Conservation (phyloP, 805 yeast species). For the Wickerhamiella nectarea region DNA sequence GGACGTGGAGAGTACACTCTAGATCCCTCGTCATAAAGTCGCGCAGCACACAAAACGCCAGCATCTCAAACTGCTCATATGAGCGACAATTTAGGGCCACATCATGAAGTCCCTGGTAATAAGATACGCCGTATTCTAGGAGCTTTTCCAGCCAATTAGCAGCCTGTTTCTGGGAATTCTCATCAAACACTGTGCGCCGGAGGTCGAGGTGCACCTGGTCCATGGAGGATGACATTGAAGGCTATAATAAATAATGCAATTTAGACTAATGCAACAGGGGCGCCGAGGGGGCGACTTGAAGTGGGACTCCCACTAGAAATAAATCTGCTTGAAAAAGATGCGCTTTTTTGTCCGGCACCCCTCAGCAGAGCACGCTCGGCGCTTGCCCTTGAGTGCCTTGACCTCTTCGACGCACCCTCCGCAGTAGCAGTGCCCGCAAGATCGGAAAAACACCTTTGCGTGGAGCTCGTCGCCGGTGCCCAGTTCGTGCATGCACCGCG, state of each 20-base stretch:
- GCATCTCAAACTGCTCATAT: conserved; percentile 20
- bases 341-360: conserved; percentile 4
- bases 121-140: conserved; percentile 47
- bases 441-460: conserved; percentile 38
- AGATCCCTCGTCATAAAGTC: conserved; percentile 75
- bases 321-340: conserved; percentile 4
- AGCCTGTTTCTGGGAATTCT: conserved; percentile 26
- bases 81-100: conserved; percentile 45
- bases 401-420: conserved; percentile 53
- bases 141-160: conserved; percentile 28
- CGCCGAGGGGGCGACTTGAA: no score
- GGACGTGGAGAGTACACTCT: conserved; percentile 49
- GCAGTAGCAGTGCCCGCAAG: conserved; percentile 78
- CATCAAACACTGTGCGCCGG: conserved; percentile 46
- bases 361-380: background rate
- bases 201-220: conserved; percentile 73
- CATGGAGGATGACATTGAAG: conserved; percentile 38
- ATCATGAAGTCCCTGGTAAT: conserved; percentile 92
- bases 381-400: background rate
- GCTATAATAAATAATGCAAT: background rate
- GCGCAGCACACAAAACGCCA: conserved; percentile 45
- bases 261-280: background rate
- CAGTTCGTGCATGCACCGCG: conserved; percentile 55
- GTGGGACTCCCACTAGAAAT: background rate
- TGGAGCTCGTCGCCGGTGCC: conserved; percentile 28